Base-by-base conservation (phyloP, 1,284 basidiomycete species). In the Cutaneotrichosporon daszewskae region DNA sequence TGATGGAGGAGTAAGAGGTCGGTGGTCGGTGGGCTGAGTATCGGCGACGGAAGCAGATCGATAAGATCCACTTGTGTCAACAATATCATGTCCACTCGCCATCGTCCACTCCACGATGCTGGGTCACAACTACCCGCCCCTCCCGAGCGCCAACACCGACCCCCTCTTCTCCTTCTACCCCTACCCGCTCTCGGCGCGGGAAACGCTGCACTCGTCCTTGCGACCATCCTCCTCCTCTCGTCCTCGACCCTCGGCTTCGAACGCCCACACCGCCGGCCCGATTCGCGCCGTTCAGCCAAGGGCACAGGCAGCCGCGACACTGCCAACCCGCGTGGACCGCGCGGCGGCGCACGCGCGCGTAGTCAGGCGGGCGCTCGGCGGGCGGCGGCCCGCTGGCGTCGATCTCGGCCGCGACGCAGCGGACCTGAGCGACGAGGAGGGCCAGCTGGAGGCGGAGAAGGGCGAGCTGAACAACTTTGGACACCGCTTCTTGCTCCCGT, bases 401-500 rank as follows among this genome's bases (percentile, higher is more conserved):
- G 54, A 47, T 3, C 18, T 64, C 31, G 57, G 50, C 6, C 43
- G 39, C 34, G 62, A 66, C 18, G 55, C 55, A 16, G 59, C 58
- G 8, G 60, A 65, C 27, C 51, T 69, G 24, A 55, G 53, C 23
- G 54, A 60, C 23, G 64, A 69, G 20, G 67, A 69, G 43, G 56
- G 51, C 9, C 46, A 40, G 19, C 39, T 66, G 37, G 60, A 66
- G 20, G 55, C 58, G 28, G 61, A 64, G 19, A 52, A 61, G 59
- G 50, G 52, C 18, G 34, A 53, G n/a, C 54, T 62, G 19, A 62
- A 64, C 29, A 50, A 54, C 40, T 70, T 68, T 41, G 68, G 68
- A 9, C 55, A 65, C 44, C 51, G 64, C 0, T 70, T 70, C 53
- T 46, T 70, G 2, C 46, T 68, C 17, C 68, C 68, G 5, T 59